phyloP scores from a whole-genome alignment of 2,329 filamentous ascomycete genomes.

The Alternaria infectoria region DNA sequence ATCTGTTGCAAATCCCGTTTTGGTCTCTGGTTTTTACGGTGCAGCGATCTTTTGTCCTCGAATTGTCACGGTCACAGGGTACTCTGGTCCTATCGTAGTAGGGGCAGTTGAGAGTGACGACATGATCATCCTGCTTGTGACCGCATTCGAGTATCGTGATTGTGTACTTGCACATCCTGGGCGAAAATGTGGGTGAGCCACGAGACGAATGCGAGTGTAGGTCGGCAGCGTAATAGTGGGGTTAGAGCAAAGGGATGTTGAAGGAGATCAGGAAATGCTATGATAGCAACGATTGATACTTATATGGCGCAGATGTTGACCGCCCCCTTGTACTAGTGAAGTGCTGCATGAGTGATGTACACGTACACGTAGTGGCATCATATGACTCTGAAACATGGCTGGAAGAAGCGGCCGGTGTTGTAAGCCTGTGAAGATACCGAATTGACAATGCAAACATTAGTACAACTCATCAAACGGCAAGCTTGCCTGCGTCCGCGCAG shows the following conservation, averaged over 20 bases:
- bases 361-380: slow-evolving; percentile 12
- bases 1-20: slow-evolving; percentile 25
- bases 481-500: background rate
- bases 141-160: slow-evolving; percentile 26
- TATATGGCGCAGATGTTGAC: slow-evolving; percentile 8
- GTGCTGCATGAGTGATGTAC: slow-evolving; percentile 7
- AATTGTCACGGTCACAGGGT: slow-evolving; percentile 26
- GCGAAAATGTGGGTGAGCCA: background rate
- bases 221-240: background rate
- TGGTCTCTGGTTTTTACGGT: slow-evolving; percentile 14
- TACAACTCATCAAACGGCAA: slow-evolving; percentile 13
- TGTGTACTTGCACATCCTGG: slow-evolving; percentile 31
- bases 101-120: slow-evolving; percentile 21
- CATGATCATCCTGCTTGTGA: slow-evolving; percentile 25
- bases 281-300: slow-evolving; percentile 1
- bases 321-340: slow-evolving; percentile 8
- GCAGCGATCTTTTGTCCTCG: slow-evolving; percentile 17
- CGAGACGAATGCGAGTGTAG: background rate
- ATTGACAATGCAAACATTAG: slow-evolving; percentile 5
- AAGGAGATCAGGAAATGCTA: slow-evolving; percentile 8
- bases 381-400: slow-evolving; percentile 10
- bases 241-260: slow-evolving; percentile 10
- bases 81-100: slow-evolving; percentile 17
- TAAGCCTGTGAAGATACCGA: slow-evolving; percentile 9
- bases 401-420: background rate